Evolutionary conservation across 2,329 filamentous ascomycete species (phyloP), one percentile per base, ranked within the genome.

Genomic region (Cladosporium sp.): DNA sequence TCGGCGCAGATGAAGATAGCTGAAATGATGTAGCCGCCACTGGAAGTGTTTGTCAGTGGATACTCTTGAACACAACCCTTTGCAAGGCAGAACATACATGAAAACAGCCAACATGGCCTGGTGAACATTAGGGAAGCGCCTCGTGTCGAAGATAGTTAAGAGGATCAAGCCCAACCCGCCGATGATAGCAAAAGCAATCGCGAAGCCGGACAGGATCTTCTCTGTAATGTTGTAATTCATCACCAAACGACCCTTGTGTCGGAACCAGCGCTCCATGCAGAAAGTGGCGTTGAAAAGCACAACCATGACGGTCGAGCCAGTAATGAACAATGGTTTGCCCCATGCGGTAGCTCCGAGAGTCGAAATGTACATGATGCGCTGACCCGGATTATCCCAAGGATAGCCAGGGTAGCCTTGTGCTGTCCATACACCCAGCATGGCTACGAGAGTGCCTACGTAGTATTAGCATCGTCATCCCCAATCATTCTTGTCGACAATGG

Each of bases 1-100:
- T 97, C 93, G 81, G 87, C 88, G 81, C 93, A 97, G 70, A 94
- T 90, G 78, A 93, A 94, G 71, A 97, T 85, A 65, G 94, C 93
- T 5, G 89, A 92, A 64, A 97, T 75, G 63, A 97, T 82, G 77
- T 96, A 98, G 37, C 92, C 95, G 16, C 78, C 88, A 60, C 75
- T 78, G 56, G 5, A 28, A 8, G 3, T 12, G 31, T 23, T 29
- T 49, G 18, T 59, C 60, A 44, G 37, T 26, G 29, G 46, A 12
- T 33, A 56, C 21, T 40, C 33, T 40, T 52, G 14, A 11, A 26
- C 31, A 11, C 14, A n/a, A 50, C 11, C 1, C 26, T 7, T n/a
- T n/a, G 29, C 16, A 28, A 29, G 1, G 7, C n/a, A 33, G 26
- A n/a, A 70, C 77, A 65, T 70, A 77, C 76, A 97, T 92, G 78